These are phyloP conservation scores for Candida hungchunana DNA, from an alignment of 805 yeast genomes.

Conservation along the genomic window DNA sequence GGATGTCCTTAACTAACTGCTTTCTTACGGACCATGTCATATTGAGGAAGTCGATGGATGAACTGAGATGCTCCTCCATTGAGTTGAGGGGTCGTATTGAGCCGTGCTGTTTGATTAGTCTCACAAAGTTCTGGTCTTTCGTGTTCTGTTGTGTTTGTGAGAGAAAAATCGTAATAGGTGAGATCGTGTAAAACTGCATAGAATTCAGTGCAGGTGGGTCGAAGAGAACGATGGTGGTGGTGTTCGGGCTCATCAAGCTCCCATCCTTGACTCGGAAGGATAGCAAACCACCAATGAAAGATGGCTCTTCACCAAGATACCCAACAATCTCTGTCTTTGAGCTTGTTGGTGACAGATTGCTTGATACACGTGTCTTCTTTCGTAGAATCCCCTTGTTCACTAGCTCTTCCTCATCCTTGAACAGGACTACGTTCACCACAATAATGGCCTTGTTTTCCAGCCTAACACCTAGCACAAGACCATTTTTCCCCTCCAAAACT, in stretches of 20 bases:
- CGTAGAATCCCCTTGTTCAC: constrained; percentile 1
- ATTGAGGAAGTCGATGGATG: constrained; percentile 16
- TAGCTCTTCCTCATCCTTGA: constrained; percentile 5
- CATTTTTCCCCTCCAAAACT: no score
- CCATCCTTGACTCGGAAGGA: constrained; percentile 3
- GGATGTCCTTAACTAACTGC: constrained; percentile 9
- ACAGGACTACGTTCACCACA: constrained; percentile 12
- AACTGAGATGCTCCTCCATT: constrained; percentile 9
- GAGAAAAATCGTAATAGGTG: constrained; percentile 65
- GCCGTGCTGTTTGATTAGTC: constrained; percentile 10
- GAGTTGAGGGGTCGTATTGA: constrained; percentile 4
- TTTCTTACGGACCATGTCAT: constrained; percentile 19
- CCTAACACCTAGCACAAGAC: constrained; percentile 18
- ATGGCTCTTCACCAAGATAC: constrained; percentile 4
- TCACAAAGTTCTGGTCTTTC: neutral
- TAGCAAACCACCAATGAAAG: neutral
- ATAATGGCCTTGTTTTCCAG: constrained; percentile 7
- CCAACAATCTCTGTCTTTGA: constrained; percentile 7
- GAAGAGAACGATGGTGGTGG: constrained; percentile 44
- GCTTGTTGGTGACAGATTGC: neutral
- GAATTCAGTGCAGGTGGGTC: constrained; percentile 66
- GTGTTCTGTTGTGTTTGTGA: constrained; percentile 21
- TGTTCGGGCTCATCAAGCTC: constrained; percentile 1
- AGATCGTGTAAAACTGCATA: constrained; percentile 71
- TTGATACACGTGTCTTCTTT: neutral